phyloP scores from a whole-genome alignment of 139 green algal genomes.

The Picochlorum costavermella region DNA sequence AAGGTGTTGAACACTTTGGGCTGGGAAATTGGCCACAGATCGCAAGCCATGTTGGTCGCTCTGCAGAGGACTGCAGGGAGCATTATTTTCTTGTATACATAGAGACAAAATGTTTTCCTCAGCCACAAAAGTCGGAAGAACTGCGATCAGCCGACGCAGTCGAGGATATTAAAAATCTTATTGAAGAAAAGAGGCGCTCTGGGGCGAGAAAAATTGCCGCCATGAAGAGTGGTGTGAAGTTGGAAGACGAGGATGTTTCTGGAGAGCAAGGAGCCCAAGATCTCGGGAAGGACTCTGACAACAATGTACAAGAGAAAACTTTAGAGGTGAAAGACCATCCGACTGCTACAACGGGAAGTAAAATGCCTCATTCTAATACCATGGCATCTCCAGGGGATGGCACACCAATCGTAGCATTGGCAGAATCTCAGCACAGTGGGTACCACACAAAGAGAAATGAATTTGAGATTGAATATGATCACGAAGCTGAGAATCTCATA shows the following conservation, averaged over 20 bases:
- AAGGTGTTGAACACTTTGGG: conserved; percentile 80
- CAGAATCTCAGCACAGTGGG: conserved; percentile 48
- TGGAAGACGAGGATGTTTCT: not conserved
- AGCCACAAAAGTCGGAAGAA: conserved; percentile 46
- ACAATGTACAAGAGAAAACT: too few species aligned
- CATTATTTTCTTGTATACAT: conserved; percentile 86
- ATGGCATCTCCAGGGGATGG: not conserved
- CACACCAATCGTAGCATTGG: not conserved
- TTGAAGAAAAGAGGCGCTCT: conserved; percentile 16
- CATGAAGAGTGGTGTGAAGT: too few species aligned
- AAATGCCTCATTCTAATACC: not conserved
- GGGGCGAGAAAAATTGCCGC: conserved; percentile 7
- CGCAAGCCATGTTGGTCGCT: conserved; percentile 73
- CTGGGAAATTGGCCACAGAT: conserved; percentile 90
- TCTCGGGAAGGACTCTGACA: too few species aligned
- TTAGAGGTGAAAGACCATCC: too few species aligned
- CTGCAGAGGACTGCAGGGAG: conserved; percentile 54
- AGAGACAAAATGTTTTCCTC: conserved; percentile 46
- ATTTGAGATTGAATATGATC: conserved; percentile 92
- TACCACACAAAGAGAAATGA: conserved; percentile 84
- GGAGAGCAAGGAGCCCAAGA: not conserved
- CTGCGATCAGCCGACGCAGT: conserved; percentile 36
- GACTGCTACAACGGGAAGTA: not conserved
- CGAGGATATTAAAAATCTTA: conserved; percentile 11
- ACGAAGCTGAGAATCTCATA: conserved; percentile 72